Evolutionary conservation across 2,329 filamentous ascomycete genomes (phyloP).

Genomic region (Penicillium psychrosexuale): DNA sequence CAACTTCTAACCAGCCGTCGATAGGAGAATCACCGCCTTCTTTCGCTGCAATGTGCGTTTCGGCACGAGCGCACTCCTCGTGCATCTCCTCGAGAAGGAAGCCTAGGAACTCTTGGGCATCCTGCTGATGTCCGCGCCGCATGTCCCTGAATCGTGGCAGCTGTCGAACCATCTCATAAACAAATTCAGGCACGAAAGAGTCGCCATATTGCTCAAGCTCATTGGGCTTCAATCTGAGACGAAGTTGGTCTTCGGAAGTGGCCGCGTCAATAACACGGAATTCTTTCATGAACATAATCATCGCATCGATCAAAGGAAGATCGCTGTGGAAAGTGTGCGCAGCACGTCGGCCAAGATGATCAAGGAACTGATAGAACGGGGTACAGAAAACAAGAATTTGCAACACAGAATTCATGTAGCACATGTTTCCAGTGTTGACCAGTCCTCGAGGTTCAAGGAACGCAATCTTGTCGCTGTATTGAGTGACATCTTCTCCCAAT

Average conservation of each 20-base stretch:
- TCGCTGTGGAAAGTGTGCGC: conserved; percentile 92
- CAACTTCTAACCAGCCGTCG: conserved; percentile 91
- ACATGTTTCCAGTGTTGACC: conserved; percentile 98
- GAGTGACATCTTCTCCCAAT: conserved; percentile 64
- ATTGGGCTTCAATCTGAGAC: conserved; percentile 69
- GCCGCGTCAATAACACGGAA: conserved; percentile 84
- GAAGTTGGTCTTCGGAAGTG: conserved; percentile 68
- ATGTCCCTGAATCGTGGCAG: conserved; percentile 87
- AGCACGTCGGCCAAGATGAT: conserved; percentile 78
- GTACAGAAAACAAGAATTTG: conserved; percentile 92
- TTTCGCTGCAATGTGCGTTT: conserved; percentile 53
- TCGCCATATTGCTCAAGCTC: conserved; percentile 90
- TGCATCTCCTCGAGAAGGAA: conserved; percentile 90
- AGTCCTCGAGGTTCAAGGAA: conserved; percentile 91
- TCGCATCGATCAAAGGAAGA: conserved; percentile 87
- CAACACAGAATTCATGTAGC: conserved; percentile 99
- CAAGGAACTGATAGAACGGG: conserved; percentile 91
- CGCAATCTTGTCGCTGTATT: conserved; percentile 60
- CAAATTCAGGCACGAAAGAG: conserved; percentile 86
- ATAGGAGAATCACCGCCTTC: conserved; percentile 43
- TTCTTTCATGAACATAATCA: conserved; percentile 96
- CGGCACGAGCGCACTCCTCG: conserved; percentile 81
- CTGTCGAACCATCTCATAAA: conserved; percentile 87
- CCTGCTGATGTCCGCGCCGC: conserved; percentile 93
- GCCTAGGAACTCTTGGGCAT: conserved; percentile 94